Conservation (phyloP, 441 rosid genomes). For the Monsonia emarginata region DNA sequence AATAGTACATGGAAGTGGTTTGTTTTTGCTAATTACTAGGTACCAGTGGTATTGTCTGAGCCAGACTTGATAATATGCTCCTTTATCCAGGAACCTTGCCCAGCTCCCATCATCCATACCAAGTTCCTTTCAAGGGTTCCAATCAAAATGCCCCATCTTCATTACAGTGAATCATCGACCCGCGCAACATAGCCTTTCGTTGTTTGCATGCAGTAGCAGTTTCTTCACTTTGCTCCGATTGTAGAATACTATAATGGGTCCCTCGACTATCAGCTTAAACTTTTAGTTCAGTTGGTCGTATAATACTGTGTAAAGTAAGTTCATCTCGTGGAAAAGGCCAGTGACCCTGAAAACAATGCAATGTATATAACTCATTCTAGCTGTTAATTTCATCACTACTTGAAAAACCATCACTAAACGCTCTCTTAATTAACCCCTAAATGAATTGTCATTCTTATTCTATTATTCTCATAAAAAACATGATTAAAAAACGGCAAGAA, state of each 20-base stretch:
- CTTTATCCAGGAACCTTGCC: constrained; percentile 37
- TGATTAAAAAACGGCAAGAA: neutral
- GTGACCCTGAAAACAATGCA: constrained; percentile 28
- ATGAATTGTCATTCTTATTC: neutral
- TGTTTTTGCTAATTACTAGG: neutral
- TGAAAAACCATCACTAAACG: neutral
- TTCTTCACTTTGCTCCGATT: constrained; percentile 39
- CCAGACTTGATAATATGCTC: constrained; percentile 34
- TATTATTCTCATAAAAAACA: too few species aligned
- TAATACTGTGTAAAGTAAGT: constrained; percentile 7
- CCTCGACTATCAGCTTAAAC: too few species aligned
- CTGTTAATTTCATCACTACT: neutral
- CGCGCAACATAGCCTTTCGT: constrained; percentile 39
- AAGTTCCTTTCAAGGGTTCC: constrained; percentile 42
- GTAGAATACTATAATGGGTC: constrained; percentile 30
- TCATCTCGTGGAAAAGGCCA: constrained; percentile 51
- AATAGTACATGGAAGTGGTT: too few species aligned
- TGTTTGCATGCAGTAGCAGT: constrained; percentile 39
- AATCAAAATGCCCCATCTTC: constrained; percentile 37
- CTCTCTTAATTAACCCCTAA: too few species aligned
- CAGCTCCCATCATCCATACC: constrained; percentile 39
- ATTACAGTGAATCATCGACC: constrained; percentile 32
- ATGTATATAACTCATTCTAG: neutral
- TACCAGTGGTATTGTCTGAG: constrained; percentile 17
- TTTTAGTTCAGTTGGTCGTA: too few species aligned